These are phyloP conservation scores for Leccinum uliginosum DNA, from an alignment of 768 basidiomycete species.

Conservation along the genomic window DNA sequence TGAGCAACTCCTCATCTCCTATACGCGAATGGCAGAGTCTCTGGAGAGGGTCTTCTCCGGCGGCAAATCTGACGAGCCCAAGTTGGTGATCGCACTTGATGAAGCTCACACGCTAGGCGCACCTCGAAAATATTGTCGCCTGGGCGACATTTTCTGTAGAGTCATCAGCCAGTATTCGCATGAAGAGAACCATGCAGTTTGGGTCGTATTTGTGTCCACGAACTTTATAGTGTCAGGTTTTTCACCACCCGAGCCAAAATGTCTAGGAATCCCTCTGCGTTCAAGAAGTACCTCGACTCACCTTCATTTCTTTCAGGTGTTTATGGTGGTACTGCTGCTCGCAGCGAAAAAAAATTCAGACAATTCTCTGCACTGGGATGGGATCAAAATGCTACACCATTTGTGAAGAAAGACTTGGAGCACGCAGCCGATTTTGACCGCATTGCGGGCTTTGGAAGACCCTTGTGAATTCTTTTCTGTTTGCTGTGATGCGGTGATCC, in stretches of 20 bases:
- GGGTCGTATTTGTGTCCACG: constrained; percentile 17
- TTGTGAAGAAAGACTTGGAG: not conserved
- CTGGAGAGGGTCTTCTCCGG: not conserved
- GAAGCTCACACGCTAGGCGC: constrained; percentile 6
- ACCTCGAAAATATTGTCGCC: not conserved
- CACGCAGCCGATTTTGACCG: not conserved
- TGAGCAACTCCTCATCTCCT: not conserved
- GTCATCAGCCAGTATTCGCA: constrained; percentile 7
- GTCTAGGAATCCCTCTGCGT: not conserved
- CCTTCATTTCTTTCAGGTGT: not conserved
- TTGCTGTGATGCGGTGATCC: not conserved
- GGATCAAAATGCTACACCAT: constrained; percentile 8
- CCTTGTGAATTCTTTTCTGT: not conserved
- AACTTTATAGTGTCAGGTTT: constrained; percentile 9
- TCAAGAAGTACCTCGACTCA: not conserved
- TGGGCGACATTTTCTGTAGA: constrained; percentile 5
- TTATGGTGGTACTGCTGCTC: not conserved
- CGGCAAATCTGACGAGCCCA: not conserved
- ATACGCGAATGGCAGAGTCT: not conserved
- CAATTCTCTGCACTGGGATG: constrained; percentile 14
- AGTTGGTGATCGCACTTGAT: constrained; percentile 16
- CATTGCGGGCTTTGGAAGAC: constrained; percentile 1
- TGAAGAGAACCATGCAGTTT: not conserved
- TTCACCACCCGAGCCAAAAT: not conserved
- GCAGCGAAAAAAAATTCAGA: not conserved